These are phyloP conservation scores for Lobosporangium transversale DNA, from an alignment of 192 early-diverging fungal genomes.

Conservation along the genomic window DNA sequence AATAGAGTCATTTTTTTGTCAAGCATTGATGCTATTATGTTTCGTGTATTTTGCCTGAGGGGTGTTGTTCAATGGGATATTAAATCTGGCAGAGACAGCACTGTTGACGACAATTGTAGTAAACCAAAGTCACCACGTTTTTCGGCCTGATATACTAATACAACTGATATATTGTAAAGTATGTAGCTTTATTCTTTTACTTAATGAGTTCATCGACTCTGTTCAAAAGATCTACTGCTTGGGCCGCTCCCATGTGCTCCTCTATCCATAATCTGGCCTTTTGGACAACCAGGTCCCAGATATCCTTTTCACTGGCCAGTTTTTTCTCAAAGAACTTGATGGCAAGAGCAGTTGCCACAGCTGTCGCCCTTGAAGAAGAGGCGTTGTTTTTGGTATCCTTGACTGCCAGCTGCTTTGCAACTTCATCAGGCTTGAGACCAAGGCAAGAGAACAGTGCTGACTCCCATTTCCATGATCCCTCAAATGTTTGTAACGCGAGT, in stretches of 20 bases:
- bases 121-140: too few species aligned
- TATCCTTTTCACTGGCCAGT: conserved; percentile 10
- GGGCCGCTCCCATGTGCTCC: background rate
- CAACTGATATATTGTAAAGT: too few species aligned
- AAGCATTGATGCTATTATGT: background rate
- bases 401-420: background rate
- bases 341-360: conserved; percentile 21
- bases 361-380: background rate
- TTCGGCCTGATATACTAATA: too few species aligned
- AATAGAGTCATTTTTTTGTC: background rate
- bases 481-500: conserved; percentile 22
- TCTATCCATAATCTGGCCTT: conserved; percentile 19
- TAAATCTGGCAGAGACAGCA: too few species aligned
- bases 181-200: too few species aligned
- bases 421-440: background rate
- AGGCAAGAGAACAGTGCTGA: background rate
- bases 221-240: background rate
- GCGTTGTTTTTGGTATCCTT: too few species aligned
- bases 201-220: background rate
- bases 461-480: conserved; percentile 16
- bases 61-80: too few species aligned
- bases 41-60: too few species aligned
- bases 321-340: conserved; percentile 30
- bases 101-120: too few species aligned
- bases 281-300: conserved; percentile 22